phyloP scores from a whole-genome alignment of 202 grass and related monocot genomes.

The Carex arenaria region DNA sequence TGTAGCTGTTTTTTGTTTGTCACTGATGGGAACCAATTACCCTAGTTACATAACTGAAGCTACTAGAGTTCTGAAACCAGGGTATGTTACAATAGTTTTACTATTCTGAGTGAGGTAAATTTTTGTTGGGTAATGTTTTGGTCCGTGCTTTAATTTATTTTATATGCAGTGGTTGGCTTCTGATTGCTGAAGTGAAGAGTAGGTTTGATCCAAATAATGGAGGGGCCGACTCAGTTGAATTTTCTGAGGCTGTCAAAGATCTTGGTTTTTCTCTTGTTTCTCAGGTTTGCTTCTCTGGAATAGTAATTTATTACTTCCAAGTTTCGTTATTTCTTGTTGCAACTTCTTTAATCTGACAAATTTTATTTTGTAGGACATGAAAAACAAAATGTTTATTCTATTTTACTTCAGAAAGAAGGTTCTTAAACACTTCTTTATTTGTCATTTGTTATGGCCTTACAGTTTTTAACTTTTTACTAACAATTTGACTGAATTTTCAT shows the following conservation, averaged over 20 bases:
- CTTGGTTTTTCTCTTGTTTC: slow-evolving; percentile 79
- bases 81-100: slow-evolving; percentile 36
- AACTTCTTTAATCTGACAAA: slow-evolving; percentile 21
- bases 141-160: neutral
- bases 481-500: neutral
- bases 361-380: slow-evolving; percentile 56
- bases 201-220: slow-evolving; percentile 91
- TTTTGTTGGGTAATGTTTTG: slow-evolving; percentile 1
- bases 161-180: slow-evolving; percentile 80
- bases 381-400: slow-evolving; percentile 95
- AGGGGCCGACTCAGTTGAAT: slow-evolving; percentile 81
- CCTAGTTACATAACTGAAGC: slow-evolving; percentile 80
- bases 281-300: slow-evolving; percentile 43
- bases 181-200: slow-evolving; percentile 95
- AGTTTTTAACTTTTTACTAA: neutral
- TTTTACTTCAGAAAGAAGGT: slow-evolving; percentile 94
- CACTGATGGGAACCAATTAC: slow-evolving; percentile 90
- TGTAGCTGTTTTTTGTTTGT: slow-evolving; percentile 96
- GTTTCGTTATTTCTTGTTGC: slow-evolving; percentile 9
- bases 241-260: slow-evolving; percentile 63
- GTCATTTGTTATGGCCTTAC: neutral
- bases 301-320: neutral
- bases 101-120: neutral
- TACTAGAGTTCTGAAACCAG: slow-evolving; percentile 74
- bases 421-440: slow-evolving; percentile 7